phyloP scores from a whole-genome alignment of 1,284 basidiomycete species.

The Ustilago trichophora region DNA sequence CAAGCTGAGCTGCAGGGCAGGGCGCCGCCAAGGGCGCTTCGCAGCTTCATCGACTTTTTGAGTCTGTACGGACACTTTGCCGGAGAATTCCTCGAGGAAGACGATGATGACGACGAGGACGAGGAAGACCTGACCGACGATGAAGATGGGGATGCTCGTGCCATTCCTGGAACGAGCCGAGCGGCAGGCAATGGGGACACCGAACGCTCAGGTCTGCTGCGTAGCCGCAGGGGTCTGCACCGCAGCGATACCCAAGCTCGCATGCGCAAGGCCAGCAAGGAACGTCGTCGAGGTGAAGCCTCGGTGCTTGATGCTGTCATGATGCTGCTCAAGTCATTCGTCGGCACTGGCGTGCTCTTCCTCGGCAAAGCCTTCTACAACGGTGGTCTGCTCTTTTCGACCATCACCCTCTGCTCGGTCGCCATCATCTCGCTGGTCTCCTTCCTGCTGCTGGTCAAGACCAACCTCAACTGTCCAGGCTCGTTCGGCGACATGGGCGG shows the following conservation, averaged over 20 bases:
- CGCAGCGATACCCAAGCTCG: constrained; percentile 41
- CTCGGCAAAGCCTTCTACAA: constrained; percentile 98
- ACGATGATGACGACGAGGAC: constrained; percentile 56
- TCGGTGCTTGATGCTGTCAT: constrained; percentile 63
- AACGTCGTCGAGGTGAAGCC: constrained; percentile 59
- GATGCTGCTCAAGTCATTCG: constrained; percentile 79
- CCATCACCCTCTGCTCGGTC: constrained; percentile 79
- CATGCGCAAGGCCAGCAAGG: constrained; percentile 52
- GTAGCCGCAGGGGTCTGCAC: constrained; percentile 25
- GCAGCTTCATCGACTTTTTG: constrained; percentile 65
- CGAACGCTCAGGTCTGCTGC: constrained; percentile 55
- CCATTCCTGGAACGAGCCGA: constrained; percentile 40
- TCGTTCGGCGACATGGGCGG: constrained; percentile 98
- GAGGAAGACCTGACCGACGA: constrained; percentile 49
- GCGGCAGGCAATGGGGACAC: constrained; percentile 42
- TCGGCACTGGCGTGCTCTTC: constrained; percentile 95
- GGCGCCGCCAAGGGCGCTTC: constrained; percentile 57
- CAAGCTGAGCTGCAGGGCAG: constrained; percentile 61
- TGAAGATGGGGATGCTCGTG: constrained; percentile 31
- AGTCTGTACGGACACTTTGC: constrained; percentile 65
- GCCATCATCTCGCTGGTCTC: constrained; percentile 90
- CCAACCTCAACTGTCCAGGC: constrained; percentile 87
- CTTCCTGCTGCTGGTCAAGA: constrained; percentile 88
- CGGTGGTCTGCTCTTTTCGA: constrained; percentile 91
- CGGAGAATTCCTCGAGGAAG: constrained; percentile 60